phyloP scores from a whole-genome alignment of 1,284 basidiomycete species.

The Schizopora paradoxa region DNA sequence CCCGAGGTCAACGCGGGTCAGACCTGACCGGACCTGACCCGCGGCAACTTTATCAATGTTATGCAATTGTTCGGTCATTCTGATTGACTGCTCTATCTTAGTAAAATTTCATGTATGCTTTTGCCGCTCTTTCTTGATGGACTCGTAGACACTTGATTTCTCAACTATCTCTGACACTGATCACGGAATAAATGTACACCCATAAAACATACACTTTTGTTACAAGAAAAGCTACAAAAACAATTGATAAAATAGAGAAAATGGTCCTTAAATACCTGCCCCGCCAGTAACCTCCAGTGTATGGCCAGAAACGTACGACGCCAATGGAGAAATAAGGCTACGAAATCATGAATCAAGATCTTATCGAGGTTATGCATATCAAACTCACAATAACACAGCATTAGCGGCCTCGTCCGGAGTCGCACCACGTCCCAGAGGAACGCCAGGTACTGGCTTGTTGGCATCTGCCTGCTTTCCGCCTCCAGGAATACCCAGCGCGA shows the following conservation, averaged over 20 bases:
- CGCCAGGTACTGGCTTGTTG: conserved; percentile 41
- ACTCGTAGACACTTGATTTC: too few relatives aligned
- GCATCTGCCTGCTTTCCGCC: conserved; percentile 34
- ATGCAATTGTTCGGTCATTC: too few relatives aligned
- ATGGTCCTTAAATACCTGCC: conserved; percentile 51
- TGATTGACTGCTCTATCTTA: too few relatives aligned
- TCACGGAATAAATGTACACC: too few relatives aligned
- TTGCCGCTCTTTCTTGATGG: too few relatives aligned
- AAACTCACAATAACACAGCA: conserved; percentile 63
- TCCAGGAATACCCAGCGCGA: conserved; percentile 73
- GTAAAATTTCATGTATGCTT: too few relatives aligned
- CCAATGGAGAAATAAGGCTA: conserved; percentile 71
- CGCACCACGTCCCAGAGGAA: conserved; percentile 75
- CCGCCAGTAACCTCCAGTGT: conserved; percentile 80
- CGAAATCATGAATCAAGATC: conserved; percentile 19
- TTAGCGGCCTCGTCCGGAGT: conserved; percentile 74
- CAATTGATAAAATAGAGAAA: not conserved
- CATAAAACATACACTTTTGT: too few relatives aligned
- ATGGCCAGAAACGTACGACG: conserved; percentile 78
- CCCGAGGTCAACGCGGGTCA: too few relatives aligned
- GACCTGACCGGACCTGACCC: too few relatives aligned
- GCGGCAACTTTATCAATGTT: too few relatives aligned
- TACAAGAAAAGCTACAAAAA: too few relatives aligned
- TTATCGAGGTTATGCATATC: conserved; percentile 6
- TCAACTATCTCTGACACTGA: too few relatives aligned